phyloP scores from a whole-genome alignment of 768 basidiomycete genomes.

The Amanita polypyramis region DNA sequence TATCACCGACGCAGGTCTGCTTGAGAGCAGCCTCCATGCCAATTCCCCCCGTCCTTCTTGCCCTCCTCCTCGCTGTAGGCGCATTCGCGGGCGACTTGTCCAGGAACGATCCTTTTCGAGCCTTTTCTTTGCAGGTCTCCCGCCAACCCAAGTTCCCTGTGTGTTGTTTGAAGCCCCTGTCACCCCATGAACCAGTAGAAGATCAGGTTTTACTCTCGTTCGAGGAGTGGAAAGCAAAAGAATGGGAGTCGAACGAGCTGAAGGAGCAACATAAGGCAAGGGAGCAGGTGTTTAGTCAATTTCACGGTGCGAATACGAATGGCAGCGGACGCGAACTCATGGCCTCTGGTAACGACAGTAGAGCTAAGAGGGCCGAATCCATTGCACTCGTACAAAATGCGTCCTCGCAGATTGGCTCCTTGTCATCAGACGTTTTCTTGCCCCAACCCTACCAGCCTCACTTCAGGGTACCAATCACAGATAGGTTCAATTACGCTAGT shows the following conservation, averaged over 20 bases:
- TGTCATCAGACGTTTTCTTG: conserved; percentile 13
- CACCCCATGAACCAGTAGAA: conserved; percentile 37
- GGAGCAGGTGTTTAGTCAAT: conserved; percentile 6
- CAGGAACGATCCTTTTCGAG: conserved; percentile 52
- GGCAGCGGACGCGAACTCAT: not conserved
- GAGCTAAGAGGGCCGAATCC: not conserved
- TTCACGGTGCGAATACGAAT: not conserved
- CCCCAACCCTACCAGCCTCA: conserved; percentile 29
- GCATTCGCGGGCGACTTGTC: conserved; percentile 14
- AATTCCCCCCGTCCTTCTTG: not conserved
- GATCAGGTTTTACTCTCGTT: conserved; percentile 69
- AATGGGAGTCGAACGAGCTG: conserved; percentile 29
- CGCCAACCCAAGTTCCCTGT: conserved; percentile 46
- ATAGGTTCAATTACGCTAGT: conserved; percentile 92
- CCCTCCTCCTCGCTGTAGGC: not conserved
- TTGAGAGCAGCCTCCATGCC: not conserved
- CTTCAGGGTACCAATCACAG: conserved; percentile 65
- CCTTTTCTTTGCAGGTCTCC: conserved; percentile 36
- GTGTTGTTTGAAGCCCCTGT: conserved; percentile 57
- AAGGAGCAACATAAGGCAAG: conserved; percentile 23
- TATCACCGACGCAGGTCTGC: not conserved
- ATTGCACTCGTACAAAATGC: not conserved
- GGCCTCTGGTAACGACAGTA: not conserved
- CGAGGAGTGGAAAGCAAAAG: conserved; percentile 81
- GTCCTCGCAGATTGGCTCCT: conserved; percentile 8